Base-by-base conservation (phyloP, 2,329 filamentous ascomycete genomes). In the Penicillium crustosum region DNA sequence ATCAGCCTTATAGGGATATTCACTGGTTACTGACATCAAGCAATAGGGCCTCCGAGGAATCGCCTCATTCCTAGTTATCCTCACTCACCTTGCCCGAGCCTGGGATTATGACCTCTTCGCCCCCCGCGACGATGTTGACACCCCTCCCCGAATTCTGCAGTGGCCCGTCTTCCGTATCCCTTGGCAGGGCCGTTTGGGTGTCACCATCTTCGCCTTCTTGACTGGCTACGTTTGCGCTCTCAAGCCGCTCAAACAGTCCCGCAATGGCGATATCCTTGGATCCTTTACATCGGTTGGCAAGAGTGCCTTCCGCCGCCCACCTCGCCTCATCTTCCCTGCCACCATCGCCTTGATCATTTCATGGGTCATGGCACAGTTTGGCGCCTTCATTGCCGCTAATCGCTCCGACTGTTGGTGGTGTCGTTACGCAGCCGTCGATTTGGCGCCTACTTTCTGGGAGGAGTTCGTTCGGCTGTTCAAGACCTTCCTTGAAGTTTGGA, bases 171-270 rank as follows among this genome's bases (percentile, higher is more conserved):
- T 83, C 29, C 81, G 82, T 23, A 73, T 83, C 19, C 79, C 80
- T 35, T 81, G 76, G 73, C 81, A 83, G 64, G 82, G 82, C 49
- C 77, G 81, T 36, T 77, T 83, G 35, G 81, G 81, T 49, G 82
- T 84, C 41, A 81, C 81, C 56, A 82, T 83, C 67, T 84, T 84
- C 63, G 80, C 81, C 49, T 82, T 84, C 61, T 71, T 84, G 55
- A 83, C 82, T 2, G 82, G 82, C 56, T 83, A 83, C 61, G 82
- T 84, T 21, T 83, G 81, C 67, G 81, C 81, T 27, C 74, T 83
- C 57, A 83, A 83, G 66, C 82, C 82, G 1, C 70, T 83, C 17
- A 81, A 80, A 66, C 78, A 80, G 45, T 77, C 79, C 27, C 78
- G 79, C 25, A 75, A 78, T 12, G 77, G 78, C 39, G 78, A 83